These are phyloP conservation scores for Antarctomyces pellizariae DNA, from an alignment of 495 filamentous ascomycete species.

Conservation along the genomic window DNA sequence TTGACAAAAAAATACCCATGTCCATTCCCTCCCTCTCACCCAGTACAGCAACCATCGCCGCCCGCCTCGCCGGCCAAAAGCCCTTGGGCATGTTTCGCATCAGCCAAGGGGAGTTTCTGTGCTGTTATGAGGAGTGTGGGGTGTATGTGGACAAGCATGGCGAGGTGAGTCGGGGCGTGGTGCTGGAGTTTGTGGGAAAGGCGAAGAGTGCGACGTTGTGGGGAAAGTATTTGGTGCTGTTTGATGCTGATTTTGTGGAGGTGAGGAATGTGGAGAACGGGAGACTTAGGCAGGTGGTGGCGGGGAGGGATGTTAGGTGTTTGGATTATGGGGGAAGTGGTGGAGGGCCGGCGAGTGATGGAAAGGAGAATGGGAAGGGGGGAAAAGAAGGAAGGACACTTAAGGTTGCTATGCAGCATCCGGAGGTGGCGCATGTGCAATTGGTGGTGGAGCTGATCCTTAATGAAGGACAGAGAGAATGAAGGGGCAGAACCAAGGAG, in stretches of 20 bases:
- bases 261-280: slow-evolving; percentile 94
- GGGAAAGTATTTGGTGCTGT: slow-evolving; percentile 58
- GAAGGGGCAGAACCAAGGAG: slow-evolving; percentile 9
- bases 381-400: slow-evolving; percentile 31
- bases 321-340: slow-evolving; percentile 57
- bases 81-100: slow-evolving; percentile 94
- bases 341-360: slow-evolving; percentile 15
- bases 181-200: slow-evolving; percentile 93
- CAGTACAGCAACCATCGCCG: slow-evolving; percentile 55
- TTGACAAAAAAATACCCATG: slow-evolving; percentile 88
- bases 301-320: slow-evolving; percentile 64
- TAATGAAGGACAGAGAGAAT: slow-evolving; percentile 84
- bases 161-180: slow-evolving; percentile 71
- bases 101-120: slow-evolving; percentile 74
- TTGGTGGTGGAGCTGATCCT: slow-evolving; percentile 80
- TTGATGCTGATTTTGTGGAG: slow-evolving; percentile 80
- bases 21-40: slow-evolving; percentile 69
- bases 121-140: slow-evolving; percentile 85
- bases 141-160: slow-evolving; percentile 98
- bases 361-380: slow-evolving; percentile 14
- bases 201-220: slow-evolving; percentile 55
- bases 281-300: slow-evolving; percentile 76
- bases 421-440: slow-evolving; percentile 55
- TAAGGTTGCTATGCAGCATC: slow-evolving; percentile 91
- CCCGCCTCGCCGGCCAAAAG: slow-evolving; percentile 52